A percentile compares a stretch with the other conserved stretches of the same genome.
Conservation (phyloP, 805 yeast species). For the Starmerella etchellsii region DNA sequence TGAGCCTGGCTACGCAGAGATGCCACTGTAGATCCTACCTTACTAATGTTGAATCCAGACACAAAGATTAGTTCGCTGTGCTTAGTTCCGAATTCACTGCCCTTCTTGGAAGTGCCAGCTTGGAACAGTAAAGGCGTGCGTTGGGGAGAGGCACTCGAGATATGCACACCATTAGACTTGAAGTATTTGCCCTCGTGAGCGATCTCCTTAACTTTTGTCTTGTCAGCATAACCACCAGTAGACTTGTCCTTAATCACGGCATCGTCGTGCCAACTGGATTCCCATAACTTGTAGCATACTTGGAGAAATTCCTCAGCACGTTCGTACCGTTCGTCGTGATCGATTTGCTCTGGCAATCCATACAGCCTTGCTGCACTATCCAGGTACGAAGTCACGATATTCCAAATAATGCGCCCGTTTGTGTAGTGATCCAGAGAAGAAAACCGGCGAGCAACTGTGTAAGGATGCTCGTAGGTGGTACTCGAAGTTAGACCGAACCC, state of each 20-base stretch:
- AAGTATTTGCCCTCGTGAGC: conserved; percentile 32
- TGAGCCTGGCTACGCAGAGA: no score
- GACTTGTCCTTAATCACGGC: conserved; percentile 26
- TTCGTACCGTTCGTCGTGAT: conserved; percentile 33
- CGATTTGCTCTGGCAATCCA: conserved; percentile 30
- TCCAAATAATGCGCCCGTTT: no score
- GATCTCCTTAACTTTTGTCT: conserved; percentile 32
- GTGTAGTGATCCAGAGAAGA: no score
- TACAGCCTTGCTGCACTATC: conserved; percentile 34
- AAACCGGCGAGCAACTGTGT: no score
- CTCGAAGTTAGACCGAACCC: no score
- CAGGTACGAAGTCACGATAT: conserved; percentile 8
- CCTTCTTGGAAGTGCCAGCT: no score
- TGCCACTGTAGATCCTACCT: no score
- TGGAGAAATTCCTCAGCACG: conserved; percentile 33
- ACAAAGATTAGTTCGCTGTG: conserved; percentile 29
- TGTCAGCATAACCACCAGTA: conserved; percentile 21
- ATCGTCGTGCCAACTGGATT: conserved; percentile 37
- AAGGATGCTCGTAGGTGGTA: no score
- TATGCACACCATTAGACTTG: conserved; percentile 27
- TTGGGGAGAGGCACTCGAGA: conserved; percentile 30
- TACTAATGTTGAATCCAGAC: no score
- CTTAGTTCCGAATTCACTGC: neutral
- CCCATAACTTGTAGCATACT: conserved; percentile 31
- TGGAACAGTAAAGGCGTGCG: conserved; percentile 21